Evolutionary conservation across 192 early-diverging fungal genomes (phyloP).

Genomic region (Coemansia sp.): DNA sequence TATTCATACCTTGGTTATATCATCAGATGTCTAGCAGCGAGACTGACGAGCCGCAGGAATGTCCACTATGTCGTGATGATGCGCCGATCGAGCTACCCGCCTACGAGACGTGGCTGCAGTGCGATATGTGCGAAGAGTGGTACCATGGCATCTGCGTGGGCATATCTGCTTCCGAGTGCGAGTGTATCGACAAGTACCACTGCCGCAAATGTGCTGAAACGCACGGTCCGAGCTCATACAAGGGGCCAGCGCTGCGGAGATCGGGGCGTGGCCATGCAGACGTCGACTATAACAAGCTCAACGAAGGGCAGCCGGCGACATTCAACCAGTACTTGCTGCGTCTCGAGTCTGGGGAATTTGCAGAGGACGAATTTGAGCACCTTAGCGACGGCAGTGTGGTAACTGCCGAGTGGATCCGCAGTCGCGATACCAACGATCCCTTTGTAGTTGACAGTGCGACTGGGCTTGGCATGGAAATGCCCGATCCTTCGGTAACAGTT

Average conservation of each 20-base stretch:
- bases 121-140: constrained; percentile 67
- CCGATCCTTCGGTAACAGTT: constrained; percentile 60
- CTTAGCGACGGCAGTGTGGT: constrained; percentile 62
- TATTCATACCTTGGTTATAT: background rate
- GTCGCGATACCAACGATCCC: constrained; percentile 68
- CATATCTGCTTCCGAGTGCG: constrained; percentile 58
- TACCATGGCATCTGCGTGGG: constrained; percentile 65
- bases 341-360: constrained; percentile 67
- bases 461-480: constrained; percentile 85
- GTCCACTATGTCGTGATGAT: constrained; percentile 41
- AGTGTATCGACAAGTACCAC: constrained; percentile 66
- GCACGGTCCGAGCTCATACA: constrained; percentile 64
- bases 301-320: constrained; percentile 75
- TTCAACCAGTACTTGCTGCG: constrained; percentile 80
- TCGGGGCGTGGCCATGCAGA: constrained; percentile 59
- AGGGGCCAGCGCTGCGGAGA: constrained; percentile 55
- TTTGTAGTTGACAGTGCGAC: constrained; percentile 68
- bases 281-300: constrained; percentile 83
- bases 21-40: constrained; percentile 29
- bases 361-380: constrained; percentile 65
- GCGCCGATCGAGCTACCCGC: constrained; percentile 48
- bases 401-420: constrained; percentile 66
- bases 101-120: constrained; percentile 66
- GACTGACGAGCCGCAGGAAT: constrained; percentile 51
- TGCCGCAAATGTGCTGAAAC: constrained; percentile 58